Evolutionary conservation across 495 filamentous ascomycete genomes (phyloP).

Genomic region (Podospora anserina): DNA sequence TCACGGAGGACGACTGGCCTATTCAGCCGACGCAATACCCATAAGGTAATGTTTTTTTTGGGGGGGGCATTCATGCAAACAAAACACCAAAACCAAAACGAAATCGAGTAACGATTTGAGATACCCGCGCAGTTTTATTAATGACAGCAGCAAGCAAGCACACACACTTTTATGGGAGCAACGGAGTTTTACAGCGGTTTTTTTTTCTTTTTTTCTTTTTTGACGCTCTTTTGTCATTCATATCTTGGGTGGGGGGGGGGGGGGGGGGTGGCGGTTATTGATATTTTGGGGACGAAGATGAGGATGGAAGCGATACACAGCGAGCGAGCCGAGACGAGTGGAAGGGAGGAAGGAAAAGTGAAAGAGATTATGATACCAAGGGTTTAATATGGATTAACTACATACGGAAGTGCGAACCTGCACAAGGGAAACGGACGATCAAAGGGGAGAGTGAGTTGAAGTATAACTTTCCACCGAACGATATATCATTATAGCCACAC

Average conservation of each 20-base stretch:
- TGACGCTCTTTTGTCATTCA: conserved; percentile 9
- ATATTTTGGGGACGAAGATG: neutral
- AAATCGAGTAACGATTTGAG: neutral
- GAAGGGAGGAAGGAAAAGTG: neutral
- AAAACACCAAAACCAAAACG: neutral
- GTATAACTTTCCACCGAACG: neutral
- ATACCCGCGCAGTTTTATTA: neutral
- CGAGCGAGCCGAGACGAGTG: neutral
- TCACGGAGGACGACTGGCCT: conserved; percentile 99
- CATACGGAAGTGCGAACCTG: neutral
- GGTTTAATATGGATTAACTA: neutral
- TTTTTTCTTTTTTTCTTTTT: neutral
- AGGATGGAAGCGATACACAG: neutral
- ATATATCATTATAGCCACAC: neutral
- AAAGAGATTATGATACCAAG: neutral
- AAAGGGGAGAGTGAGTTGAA: neutral
- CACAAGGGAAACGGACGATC: neutral
- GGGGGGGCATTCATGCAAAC: conserved; percentile 13
- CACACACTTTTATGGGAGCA: conserved; percentile 11
- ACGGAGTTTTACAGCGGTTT: conserved; percentile 7
- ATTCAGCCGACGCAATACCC: conserved; percentile 47
- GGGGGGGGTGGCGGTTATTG: neutral
- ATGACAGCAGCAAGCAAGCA: conserved; percentile 8
- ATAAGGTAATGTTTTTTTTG: conserved; percentile 21
- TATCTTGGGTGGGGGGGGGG: too few relatives aligned